phyloP scores from a whole-genome alignment of 768 basidiomycete genomes.

The Cyathus striatus region DNA sequence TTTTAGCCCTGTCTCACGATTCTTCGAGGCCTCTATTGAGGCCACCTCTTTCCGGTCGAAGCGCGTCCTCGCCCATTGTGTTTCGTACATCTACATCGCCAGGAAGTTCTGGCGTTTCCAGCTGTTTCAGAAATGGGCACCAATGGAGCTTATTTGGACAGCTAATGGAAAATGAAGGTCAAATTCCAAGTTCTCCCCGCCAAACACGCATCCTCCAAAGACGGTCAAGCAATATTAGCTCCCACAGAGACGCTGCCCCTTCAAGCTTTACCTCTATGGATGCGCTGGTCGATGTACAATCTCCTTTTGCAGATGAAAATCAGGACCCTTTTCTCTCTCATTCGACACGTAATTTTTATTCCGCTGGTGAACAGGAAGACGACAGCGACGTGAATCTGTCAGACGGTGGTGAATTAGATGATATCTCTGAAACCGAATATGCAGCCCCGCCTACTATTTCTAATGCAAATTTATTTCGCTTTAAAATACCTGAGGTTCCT shows the following conservation, averaged over 20 bases:
- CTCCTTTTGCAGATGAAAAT: background rate
- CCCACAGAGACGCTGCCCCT: background rate
- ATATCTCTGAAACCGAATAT: too few relatives aligned
- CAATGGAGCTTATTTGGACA: slow-evolving; percentile 70
- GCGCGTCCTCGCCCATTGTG: slow-evolving; percentile 4
- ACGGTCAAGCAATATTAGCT: background rate
- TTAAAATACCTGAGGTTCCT: background rate
- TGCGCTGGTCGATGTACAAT: background rate
- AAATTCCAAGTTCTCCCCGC: slow-evolving; percentile 17
- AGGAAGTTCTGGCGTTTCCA: background rate
- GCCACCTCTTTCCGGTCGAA: background rate
- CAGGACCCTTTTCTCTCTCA: background rate
- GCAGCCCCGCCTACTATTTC: slow-evolving; percentile 3
- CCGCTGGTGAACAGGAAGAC: slow-evolving; percentile 3
- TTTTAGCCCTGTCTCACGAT: too few relatives aligned
- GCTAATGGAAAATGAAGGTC: slow-evolving; percentile 64
- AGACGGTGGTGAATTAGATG: background rate
- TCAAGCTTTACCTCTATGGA: too few relatives aligned
- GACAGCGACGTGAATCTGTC: slow-evolving; percentile 14
- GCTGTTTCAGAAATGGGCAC: slow-evolving; percentile 17
- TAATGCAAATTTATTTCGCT: background rate
- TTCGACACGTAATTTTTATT: background rate
- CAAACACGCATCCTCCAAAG: background rate
- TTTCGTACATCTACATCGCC: too few relatives aligned
- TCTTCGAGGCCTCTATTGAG: background rate